Evolutionary conservation across 495 filamentous ascomycete genomes (phyloP).

Genomic region (Penicillium egyptiacum): DNA sequence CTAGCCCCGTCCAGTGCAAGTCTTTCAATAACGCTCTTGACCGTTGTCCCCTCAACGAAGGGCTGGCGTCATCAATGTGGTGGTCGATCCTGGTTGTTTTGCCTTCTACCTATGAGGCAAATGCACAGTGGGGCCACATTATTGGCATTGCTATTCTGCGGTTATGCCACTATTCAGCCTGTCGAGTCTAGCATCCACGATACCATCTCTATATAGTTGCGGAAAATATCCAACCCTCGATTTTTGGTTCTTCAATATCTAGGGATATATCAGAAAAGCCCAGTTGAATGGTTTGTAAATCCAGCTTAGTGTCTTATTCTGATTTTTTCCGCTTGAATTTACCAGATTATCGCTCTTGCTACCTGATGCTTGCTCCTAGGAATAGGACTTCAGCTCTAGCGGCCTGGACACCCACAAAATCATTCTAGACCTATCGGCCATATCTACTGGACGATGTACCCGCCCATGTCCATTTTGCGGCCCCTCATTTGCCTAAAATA

Average conservation of each 20-base stretch:
- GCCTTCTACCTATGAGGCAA: not conserved
- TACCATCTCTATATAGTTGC: no score
- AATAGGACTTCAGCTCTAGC: conserved; percentile 11
- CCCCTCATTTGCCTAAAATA: no score
- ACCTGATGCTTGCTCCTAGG: conserved; percentile 9
- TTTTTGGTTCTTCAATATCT: no score
- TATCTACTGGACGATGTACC: no score
- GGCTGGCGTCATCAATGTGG: conserved; percentile 5
- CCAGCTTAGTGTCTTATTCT: not conserved
- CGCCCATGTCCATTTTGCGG: no score
- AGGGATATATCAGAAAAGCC: no score
- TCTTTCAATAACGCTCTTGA: conserved; percentile 6
- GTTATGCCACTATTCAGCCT: not conserved
- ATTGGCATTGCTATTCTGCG: not conserved
- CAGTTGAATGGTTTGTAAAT: conserved; percentile 5
- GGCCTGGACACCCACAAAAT: conserved; percentile 1
- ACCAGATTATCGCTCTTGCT: conserved; percentile 7
- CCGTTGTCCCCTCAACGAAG: conserved; percentile 11
- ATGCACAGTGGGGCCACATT: not conserved
- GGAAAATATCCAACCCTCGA: no score
- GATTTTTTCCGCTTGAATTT: conserved; percentile 6
- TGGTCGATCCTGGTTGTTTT: conserved; percentile 3
- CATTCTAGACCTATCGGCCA: no score
- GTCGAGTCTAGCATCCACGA: no score
- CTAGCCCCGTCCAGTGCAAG: conserved; percentile 7